phyloP scores from a whole-genome alignment of 2,329 filamentous ascomycete genomes.

The Diaporthe destruens region DNA sequence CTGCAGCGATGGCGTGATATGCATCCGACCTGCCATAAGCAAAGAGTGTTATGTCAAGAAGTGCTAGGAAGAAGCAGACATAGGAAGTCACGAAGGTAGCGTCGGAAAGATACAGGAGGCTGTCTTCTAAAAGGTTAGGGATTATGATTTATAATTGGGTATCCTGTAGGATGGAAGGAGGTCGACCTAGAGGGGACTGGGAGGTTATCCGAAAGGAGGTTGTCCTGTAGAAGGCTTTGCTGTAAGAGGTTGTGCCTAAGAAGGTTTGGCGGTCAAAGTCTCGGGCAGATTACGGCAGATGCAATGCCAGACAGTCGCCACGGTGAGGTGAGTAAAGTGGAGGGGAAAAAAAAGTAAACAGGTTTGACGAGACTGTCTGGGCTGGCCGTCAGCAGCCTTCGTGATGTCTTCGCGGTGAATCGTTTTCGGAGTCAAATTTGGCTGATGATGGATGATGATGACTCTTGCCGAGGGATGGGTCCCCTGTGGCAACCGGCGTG shows the following conservation, averaged over 20 bases:
- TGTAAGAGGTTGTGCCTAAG: too few species aligned
- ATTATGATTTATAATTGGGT: too few species aligned
- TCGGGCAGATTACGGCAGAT: slow-evolving; percentile 24
- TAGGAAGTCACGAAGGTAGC: slow-evolving; percentile 19
- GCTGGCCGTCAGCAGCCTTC: background rate
- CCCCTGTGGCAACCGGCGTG: slow-evolving; percentile 15
- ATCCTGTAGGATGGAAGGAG: too few species aligned
- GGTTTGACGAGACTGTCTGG: background rate
- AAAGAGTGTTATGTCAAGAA: background rate
- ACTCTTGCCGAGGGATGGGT: slow-evolving; percentile 35
- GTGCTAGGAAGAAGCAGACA: background rate
- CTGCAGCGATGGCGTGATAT: background rate
- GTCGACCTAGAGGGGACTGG: too few species aligned
- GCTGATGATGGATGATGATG: slow-evolving; percentile 33
- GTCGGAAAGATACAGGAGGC: background rate
- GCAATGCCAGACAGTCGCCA: slow-evolving; percentile 5
- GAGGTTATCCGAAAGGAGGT: too few species aligned
- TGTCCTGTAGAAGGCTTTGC: too few species aligned
- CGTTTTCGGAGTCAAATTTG: slow-evolving; percentile 11
- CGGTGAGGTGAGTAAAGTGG: slow-evolving; percentile 3
- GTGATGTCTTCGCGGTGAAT: slow-evolving; percentile 17
- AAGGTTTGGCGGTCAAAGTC: background rate
- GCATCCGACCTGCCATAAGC: slow-evolving; percentile 20
- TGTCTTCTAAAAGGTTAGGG: too few species aligned
- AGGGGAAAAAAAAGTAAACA: background rate